phyloP scores from a whole-genome alignment of 2,329 filamentous ascomycete species.

The Penicillium concentricum region DNA sequence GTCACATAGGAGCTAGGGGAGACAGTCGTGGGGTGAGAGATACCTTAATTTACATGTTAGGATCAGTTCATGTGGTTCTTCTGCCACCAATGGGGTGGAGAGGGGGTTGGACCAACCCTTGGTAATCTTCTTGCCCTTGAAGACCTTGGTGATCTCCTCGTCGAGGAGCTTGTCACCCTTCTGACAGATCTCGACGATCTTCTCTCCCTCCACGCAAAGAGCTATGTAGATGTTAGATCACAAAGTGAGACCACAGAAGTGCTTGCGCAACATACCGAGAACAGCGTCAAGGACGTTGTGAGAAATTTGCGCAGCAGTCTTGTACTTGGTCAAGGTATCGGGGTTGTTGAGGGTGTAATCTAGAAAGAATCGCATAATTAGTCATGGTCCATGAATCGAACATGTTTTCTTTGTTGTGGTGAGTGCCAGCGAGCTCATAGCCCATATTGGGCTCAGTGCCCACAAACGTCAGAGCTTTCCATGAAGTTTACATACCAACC shows the following conservation, averaged over 20 bases:
- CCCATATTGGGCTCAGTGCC: constrained; percentile 20
- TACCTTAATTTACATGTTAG: constrained; percentile 55
- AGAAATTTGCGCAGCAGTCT: constrained; percentile 90
- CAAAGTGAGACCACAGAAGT: not conserved
- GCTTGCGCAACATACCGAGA: constrained; percentile 47
- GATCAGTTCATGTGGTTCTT: constrained; percentile 8
- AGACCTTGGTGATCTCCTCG: constrained; percentile 92
- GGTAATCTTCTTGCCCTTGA: constrained; percentile 93
- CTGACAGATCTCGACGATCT: constrained; percentile 92
- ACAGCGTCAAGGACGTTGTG: constrained; percentile 93
- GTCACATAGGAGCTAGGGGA: constrained; percentile 93
- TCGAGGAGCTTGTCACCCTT: constrained; percentile 93
- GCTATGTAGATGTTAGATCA: constrained; percentile 43
- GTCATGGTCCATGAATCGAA: constrained; percentile 12
- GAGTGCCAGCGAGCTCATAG: constrained; percentile 25
- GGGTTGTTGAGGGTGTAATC: constrained; percentile 89
- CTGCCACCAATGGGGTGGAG: not conserved
- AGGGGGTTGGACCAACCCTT: constrained; percentile 65
- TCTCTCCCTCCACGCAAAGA: constrained; percentile 77
- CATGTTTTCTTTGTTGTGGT: not conserved
- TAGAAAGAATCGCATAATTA: constrained; percentile 38
- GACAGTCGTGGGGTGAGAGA: constrained; percentile 91
- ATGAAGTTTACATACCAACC: constrained; percentile 41
- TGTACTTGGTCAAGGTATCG: constrained; percentile 98
- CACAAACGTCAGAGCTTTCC: constrained; percentile 37